Evolutionary conservation across 169 alveolate species (phyloP).

Genomic region (Plasmodium sp.): DNA sequence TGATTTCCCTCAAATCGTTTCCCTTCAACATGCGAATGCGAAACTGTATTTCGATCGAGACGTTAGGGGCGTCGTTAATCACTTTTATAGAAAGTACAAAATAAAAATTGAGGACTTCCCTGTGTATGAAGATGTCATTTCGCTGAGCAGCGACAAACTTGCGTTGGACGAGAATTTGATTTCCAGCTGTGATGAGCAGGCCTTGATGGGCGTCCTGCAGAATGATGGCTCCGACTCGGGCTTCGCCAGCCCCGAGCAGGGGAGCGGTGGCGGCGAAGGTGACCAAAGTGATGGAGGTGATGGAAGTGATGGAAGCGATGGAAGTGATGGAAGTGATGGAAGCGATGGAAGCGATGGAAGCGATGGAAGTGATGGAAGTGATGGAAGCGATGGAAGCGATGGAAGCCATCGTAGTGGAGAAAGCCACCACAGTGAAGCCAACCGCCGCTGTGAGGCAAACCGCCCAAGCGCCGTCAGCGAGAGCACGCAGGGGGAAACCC

Average conservation of each 20-base stretch:
- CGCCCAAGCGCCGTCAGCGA: background rate
- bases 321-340: background rate
- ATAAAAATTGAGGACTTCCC: conserved; percentile 92
- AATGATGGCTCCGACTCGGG: conserved; percentile 50
- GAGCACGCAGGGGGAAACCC: conserved; percentile 3
- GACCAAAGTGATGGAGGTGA: background rate
- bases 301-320: background rate
- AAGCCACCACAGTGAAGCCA: no score
- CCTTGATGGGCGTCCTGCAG: conserved; percentile 13
- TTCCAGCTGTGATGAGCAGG: background rate
- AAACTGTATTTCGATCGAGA: conserved; percentile 94
- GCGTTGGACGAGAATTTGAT: background rate
- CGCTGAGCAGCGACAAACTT: conserved; percentile 13
- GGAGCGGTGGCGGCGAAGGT: background rate
- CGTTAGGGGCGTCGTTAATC: conserved; percentile 93
- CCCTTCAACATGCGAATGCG: conserved; percentile 96
- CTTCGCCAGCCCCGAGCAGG: background rate
- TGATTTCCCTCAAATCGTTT: conserved; percentile 98
- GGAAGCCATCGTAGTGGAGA: no score
- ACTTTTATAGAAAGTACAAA: conserved; percentile 93
- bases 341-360: background rate
- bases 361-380: background rate
- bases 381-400: background rate
- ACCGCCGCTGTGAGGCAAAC: background rate
- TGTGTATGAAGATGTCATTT: conserved; percentile 76